Evolutionary conservation across 768 basidiomycete species (phyloP).

Genomic region (Tremella yokohamensis): DNA sequence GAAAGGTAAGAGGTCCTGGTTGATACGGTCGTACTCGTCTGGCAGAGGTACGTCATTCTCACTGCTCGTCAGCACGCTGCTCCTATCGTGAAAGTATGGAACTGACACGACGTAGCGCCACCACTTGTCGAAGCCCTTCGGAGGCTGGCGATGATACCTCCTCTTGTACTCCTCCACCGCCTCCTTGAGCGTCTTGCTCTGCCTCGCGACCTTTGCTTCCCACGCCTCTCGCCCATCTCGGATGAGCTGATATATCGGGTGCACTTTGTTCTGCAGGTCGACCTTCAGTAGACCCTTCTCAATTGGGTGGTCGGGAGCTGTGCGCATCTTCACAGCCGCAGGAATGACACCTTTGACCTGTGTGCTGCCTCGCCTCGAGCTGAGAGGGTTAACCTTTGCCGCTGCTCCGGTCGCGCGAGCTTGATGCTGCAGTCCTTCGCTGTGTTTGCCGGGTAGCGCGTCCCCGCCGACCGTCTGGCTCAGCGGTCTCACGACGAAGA

Average conservation of each 20-base stretch:
- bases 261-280: constrained; percentile 31
- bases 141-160: constrained; percentile 33
- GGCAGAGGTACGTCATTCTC: constrained; percentile 41
- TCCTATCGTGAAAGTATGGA: not conserved
- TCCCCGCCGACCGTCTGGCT: not conserved
- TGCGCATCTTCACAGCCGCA: not conserved
- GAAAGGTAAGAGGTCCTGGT: constrained; percentile 38
- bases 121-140: constrained; percentile 50
- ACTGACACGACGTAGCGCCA: constrained; percentile 45
- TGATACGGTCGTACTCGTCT: constrained; percentile 47
- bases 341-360: not conserved
- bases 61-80: constrained; percentile 10
- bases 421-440: not conserved
- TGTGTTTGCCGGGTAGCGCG: not conserved
- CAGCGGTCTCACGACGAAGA: not conserved
- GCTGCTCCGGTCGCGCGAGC: not conserved
- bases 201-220: constrained; percentile 36
- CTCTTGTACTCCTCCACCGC: constrained; percentile 44
- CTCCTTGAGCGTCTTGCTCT: constrained; percentile 36
- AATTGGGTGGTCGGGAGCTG: constrained; percentile 20
- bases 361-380: not conserved
- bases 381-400: not conserved
- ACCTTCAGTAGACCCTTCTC: constrained; percentile 42
- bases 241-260: constrained; percentile 50
- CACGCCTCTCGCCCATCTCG: constrained; percentile 35